These are phyloP conservation scores for Brassica balearica DNA, from an alignment of 441 rosid genomes.

Conservation along the genomic window DNA sequence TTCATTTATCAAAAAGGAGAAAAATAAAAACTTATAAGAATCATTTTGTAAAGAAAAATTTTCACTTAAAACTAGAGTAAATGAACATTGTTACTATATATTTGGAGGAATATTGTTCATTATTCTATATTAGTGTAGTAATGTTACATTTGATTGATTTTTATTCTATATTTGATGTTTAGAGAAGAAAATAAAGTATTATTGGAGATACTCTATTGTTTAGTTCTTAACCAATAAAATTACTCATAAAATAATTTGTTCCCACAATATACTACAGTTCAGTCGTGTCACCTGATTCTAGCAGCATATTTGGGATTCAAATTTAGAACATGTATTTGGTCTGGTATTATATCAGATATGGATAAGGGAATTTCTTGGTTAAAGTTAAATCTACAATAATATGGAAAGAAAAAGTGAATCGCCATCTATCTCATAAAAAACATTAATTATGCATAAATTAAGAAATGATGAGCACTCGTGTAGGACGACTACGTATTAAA, in stretches of 20 bases:
- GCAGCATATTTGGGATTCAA: slow-evolving; percentile 20
- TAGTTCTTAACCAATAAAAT: background rate
- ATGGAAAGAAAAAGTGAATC: background rate
- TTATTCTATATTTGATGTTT: background rate
- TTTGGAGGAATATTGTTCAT: no score
- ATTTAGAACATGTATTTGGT: slow-evolving; percentile 12
- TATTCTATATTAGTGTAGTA: background rate
- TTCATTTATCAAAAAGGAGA: background rate
- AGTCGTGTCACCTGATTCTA: slow-evolving; percentile 9
- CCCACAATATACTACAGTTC: background rate
- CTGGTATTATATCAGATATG: slow-evolving; percentile 12
- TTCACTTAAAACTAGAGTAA: background rate
- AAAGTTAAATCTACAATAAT: background rate
- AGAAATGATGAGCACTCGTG: background rate
- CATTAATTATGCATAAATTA: background rate
- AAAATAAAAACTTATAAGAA: no score
- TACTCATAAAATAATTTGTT: background rate
- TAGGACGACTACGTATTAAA: background rate
- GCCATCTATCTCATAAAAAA: background rate
- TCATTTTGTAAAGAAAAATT: background rate
- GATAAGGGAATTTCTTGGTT: slow-evolving; percentile 8
- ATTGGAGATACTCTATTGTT: background rate
- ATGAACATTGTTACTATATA: background rate
- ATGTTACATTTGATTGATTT: background rate
- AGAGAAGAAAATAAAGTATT: background rate